Conservation (phyloP, 208 protist genomes). For the Wallacemonas rigidus region DNA sequence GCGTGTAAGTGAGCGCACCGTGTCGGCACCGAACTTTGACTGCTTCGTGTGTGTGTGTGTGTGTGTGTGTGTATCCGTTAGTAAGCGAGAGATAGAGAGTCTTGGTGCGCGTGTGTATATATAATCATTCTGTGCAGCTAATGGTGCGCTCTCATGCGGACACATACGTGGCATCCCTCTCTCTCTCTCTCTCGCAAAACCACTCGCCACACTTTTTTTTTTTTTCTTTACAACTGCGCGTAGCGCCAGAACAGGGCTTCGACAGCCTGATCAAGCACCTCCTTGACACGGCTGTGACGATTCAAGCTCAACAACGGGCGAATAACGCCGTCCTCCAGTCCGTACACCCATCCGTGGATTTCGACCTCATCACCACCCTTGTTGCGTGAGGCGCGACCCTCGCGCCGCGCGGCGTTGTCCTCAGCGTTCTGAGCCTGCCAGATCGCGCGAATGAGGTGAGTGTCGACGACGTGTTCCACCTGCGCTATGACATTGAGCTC, state of each 20-base stretch:
- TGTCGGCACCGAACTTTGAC: too few relatives aligned
- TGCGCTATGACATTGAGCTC: constrained; percentile 80
- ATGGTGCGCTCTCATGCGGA: background rate
- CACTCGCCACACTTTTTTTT: background rate
- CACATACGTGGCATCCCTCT: background rate
- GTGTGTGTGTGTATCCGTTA: background rate
- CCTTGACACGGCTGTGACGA: constrained; percentile 46
- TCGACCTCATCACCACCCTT: constrained; percentile 43
- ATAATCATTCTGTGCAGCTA: background rate
- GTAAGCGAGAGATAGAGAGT: too few relatives aligned
- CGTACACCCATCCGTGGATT: constrained; percentile 82
- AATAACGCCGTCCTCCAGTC: constrained; percentile 60
- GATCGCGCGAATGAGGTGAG: constrained; percentile 53
- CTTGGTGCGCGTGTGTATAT: too few relatives aligned
- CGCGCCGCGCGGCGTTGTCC: constrained; percentile 35
- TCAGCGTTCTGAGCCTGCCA: constrained; percentile 58
- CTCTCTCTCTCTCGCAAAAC: constrained; percentile 14
- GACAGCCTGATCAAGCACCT: constrained; percentile 45
- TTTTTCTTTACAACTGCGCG: constrained; percentile 33
- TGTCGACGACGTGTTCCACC: constrained; percentile 66
- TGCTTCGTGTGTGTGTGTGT: background rate
- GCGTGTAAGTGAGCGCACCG: background rate
- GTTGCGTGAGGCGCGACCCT: constrained; percentile 31
- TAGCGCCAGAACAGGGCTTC: constrained; percentile 75
- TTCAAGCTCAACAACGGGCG: constrained; percentile 66